Evolutionary conservation across 441 rosid genomes (phyloP).

Genomic region (Syzygium syzygioides): DNA sequence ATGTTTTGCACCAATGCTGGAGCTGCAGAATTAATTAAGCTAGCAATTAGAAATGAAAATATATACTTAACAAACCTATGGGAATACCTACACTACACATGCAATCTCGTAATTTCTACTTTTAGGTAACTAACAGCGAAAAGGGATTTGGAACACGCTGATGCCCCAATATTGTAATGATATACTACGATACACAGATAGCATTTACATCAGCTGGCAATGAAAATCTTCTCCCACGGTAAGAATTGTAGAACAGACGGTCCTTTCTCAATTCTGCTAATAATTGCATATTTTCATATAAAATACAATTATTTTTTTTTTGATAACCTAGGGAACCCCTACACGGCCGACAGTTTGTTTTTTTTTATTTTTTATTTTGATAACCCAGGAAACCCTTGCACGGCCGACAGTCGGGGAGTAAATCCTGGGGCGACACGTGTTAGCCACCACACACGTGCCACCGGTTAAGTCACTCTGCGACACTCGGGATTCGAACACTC

Average conservation of each 20-base stretch:
- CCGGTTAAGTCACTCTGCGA: too few relatives aligned
- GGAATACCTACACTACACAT: not conserved
- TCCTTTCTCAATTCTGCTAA: not conserved
- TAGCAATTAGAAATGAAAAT: not conserved
- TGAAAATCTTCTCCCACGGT: not conserved
- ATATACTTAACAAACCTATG: not conserved
- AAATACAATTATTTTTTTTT: not conserved
- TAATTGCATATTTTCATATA: not conserved
- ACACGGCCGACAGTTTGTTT: too few relatives aligned
- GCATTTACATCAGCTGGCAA: not conserved
- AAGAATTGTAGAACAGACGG: not conserved
- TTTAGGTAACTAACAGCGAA: not conserved
- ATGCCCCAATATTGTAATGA: not conserved
- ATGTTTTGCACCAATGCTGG: conserved; percentile 18
- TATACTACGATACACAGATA: not conserved
- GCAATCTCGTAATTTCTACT: not conserved
- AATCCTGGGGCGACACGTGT: too few relatives aligned
- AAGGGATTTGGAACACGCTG: not conserved
- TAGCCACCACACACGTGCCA: too few relatives aligned
- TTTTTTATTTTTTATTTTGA: too few relatives aligned
- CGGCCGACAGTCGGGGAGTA: too few relatives aligned
- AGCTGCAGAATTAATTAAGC: conserved; percentile 23
- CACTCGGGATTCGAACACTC: too few relatives aligned
- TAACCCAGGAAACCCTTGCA: too few relatives aligned
- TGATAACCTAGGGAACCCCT: too few relatives aligned